Conservation (phyloP, 805 yeast genomes). For the Priceomyces castillae region DNA sequence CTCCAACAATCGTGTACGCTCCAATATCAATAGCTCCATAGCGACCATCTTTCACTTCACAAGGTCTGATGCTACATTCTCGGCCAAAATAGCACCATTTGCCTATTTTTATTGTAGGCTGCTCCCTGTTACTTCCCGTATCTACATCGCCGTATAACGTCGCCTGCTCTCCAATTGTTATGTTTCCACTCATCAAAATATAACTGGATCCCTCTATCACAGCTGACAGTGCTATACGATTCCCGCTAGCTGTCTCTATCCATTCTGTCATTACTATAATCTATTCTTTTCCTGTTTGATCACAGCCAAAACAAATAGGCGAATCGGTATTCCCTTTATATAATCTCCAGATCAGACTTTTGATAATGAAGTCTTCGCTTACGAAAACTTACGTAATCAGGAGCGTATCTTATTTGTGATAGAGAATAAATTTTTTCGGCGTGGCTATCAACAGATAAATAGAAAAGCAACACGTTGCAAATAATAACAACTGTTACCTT, state of each 20-base stretch:
- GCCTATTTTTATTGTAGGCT: constrained; percentile 41
- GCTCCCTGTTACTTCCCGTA: constrained; percentile 9
- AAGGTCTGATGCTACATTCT: constrained; percentile 25
- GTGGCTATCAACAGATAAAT: background rate
- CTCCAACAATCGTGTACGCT: constrained; percentile 44
- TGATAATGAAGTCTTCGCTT: background rate
- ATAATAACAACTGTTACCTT: background rate
- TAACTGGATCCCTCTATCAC: constrained; percentile 40
- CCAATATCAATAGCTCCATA: constrained; percentile 42
- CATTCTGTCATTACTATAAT: constrained; percentile 22
- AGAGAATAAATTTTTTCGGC: background rate
- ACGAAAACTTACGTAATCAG: background rate
- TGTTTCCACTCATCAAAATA: constrained; percentile 46
- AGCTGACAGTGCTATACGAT: constrained; percentile 46
- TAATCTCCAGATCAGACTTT: background rate
- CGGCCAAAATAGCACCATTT: constrained; percentile 41
- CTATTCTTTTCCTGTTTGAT: too few relatives aligned
- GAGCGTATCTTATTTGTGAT: background rate
- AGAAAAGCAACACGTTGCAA: background rate
- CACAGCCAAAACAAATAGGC: background rate
- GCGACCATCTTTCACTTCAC: constrained; percentile 9
- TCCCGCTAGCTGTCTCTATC: constrained; percentile 53
- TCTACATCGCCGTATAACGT: constrained; percentile 32
- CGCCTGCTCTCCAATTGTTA: constrained; percentile 41
- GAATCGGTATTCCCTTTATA: background rate